Evolutionary conservation across 805 yeast genomes (phyloP), one percentile per base, ranked within the genome.

Genomic region (Clavispora fructus): DNA sequence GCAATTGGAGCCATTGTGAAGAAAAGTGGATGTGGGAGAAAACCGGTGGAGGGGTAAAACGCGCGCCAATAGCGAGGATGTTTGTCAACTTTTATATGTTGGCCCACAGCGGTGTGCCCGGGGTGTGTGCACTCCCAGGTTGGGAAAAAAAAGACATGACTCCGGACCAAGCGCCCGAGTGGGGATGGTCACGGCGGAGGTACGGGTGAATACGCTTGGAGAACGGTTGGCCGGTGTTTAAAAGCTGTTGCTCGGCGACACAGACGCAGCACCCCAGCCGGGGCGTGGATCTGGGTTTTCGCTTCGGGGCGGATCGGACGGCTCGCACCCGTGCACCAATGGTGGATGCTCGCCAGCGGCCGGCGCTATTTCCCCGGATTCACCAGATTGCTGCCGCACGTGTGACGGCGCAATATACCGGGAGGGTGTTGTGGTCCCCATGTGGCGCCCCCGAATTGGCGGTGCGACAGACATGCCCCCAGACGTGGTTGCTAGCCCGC

Each of bases 1-100:
- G 92, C 88, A 62, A 94, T 89, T 59, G 94, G 94, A 44, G 73
- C 71, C 73, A 68, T 68, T 60, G 51, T 59, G 42, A 28, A 27
- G n/a, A 39, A 27, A 39, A 14, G 19, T 13, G 38, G 27, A 12
- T 31, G 30, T 19, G 41, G 41, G 41, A 42, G 45, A 46, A 41
- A 47, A 39, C 48, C 46, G 37, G 37, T 40, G 43, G 44, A 39
- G 32, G 25, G 32, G 30, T 30, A 43, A 31, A 28, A 27, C n/a
- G 32, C 31, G 39, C 39, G 49, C 14, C 39, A 33, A 30, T 17
- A 28, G 35, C 44, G 52, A 44, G 55, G 55, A 42, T 33, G 45
- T 8, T 40, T 41, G 47, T 8, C 48, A 35, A 45, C 50, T 47
- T 55, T 49, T 53, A 55, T 45, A 43, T 35, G 40, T n/a, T 39